Conservation (phyloP, 179 eudicot species). For the Patellifolia procumbens region DNA sequence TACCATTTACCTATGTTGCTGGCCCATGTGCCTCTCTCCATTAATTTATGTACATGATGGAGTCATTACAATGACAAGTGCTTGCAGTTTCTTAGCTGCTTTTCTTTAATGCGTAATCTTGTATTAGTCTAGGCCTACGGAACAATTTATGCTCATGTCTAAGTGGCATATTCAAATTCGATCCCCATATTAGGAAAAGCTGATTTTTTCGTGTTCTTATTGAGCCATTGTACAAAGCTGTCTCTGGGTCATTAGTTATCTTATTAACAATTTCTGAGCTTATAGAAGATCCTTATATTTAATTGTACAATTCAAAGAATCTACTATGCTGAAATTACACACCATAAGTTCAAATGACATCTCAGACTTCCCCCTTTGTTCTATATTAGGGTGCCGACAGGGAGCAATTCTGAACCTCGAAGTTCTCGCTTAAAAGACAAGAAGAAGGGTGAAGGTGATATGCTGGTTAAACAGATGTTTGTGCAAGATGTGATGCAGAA, state of each 20-base stretch:
- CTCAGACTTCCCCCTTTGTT: constrained; percentile 12
- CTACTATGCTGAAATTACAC: neutral
- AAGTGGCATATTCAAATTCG: neutral
- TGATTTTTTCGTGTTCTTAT: neutral
- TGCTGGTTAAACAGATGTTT: constrained; percentile 77
- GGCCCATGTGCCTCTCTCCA: neutral
- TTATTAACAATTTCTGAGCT: neutral
- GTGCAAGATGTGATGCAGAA: constrained; percentile 74
- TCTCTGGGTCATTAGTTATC: neutral
- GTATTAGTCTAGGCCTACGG: neutral
- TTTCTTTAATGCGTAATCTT: neutral
- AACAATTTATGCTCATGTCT: neutral
- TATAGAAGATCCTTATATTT: too few species aligned
- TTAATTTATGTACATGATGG: neutral
- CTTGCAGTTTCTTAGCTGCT: neutral
- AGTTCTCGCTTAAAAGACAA: constrained; percentile 91
- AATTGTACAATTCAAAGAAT: neutral
- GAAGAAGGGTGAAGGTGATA: constrained; percentile 86
- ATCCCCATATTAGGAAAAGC: neutral
- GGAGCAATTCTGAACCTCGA: constrained; percentile 59
- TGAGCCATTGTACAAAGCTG: neutral
- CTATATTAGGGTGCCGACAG: constrained; percentile 50
- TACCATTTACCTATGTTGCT: neutral
- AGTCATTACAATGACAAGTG: neutral
- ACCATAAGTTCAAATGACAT: constrained; percentile 13